These are phyloP conservation scores for Cercospora zeae-maydis DNA, from an alignment of 2,329 filamentous ascomycete genomes.

Conservation along the genomic window DNA sequence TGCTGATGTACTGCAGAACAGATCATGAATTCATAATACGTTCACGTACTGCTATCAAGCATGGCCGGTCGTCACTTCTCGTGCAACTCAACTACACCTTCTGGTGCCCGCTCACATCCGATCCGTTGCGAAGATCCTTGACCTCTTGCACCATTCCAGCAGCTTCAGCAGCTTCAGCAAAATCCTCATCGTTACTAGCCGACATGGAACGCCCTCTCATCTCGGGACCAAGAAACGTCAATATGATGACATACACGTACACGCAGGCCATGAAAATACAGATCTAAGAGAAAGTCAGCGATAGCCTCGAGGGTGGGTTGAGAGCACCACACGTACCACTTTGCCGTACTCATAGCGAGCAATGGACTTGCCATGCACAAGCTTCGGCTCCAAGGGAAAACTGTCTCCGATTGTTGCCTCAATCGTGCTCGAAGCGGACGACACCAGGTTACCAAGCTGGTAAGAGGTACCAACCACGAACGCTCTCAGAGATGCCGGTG, in stretches of 20 bases:
- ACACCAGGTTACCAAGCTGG: slow-evolving; percentile 72
- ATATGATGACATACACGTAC: slow-evolving; percentile 59
- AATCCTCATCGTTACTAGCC: slow-evolving; percentile 32
- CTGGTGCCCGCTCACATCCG: slow-evolving; percentile 11
- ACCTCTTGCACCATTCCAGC: slow-evolving; percentile 13
- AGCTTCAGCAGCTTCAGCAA: slow-evolving; percentile 31
- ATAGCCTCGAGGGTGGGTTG: neutral
- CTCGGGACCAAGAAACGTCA: slow-evolving; percentile 62
- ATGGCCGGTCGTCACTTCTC: neutral
- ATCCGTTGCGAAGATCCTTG: slow-evolving; percentile 4
- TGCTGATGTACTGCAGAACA: neutral
- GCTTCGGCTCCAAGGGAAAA: slow-evolving; percentile 38
- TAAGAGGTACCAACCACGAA: slow-evolving; percentile 72
- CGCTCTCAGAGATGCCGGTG: slow-evolving; percentile 67
- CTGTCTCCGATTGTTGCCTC: slow-evolving; percentile 42
- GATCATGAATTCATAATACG: neutral
- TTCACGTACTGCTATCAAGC: neutral
- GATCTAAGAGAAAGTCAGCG: slow-evolving; percentile 18
- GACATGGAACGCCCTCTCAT: slow-evolving; percentile 39
- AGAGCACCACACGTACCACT: slow-evolving; percentile 64
- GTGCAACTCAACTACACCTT: slow-evolving; percentile 7
- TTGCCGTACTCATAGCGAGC: slow-evolving; percentile 43
- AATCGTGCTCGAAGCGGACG: slow-evolving; percentile 44
- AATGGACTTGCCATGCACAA: slow-evolving; percentile 43
- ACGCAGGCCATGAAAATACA: slow-evolving; percentile 76